phyloP scores from a whole-genome alignment of 78 protist species.

The Dictyostelium brefeldianum region DNA sequence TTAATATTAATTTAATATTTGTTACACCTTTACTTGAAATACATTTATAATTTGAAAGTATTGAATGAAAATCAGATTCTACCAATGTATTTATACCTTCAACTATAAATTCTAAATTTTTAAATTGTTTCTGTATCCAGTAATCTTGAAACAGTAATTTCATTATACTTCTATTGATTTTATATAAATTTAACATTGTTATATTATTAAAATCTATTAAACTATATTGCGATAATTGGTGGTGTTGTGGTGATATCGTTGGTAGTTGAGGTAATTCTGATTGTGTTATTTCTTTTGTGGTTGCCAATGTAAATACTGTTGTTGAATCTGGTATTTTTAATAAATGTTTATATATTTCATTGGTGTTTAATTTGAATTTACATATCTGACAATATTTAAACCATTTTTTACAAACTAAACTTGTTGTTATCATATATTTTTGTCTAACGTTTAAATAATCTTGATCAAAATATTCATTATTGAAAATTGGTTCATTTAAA shows the following conservation, averaged over 20 bases:
- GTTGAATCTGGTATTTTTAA: neutral
- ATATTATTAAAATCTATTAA: neutral
- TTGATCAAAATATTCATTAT: neutral
- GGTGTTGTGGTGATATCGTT: neutral
- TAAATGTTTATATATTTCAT: neutral
- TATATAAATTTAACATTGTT: neutral
- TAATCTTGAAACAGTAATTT: neutral
- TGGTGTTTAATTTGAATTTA: neutral
- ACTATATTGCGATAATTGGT: neutral
- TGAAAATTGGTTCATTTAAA: too few relatives aligned
- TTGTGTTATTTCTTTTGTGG: too few relatives aligned
- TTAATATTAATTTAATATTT: neutral
- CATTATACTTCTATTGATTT: neutral
- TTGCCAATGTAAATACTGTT: too few relatives aligned
- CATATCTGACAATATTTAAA: neutral
- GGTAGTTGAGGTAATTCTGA: too few relatives aligned
- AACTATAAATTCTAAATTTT: neutral
- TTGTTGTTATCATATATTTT: neutral
- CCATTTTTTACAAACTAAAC: neutral
- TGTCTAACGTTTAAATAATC: neutral
- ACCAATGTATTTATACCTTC: neutral
- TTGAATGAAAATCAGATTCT: neutral
- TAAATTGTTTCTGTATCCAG: neutral
- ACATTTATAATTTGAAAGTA: neutral
- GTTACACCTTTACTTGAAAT: neutral